A percentile compares a stretch with the other conserved stretches of the same genome.
phyloP scores from a whole-genome alignment of 352 stramenopile species.

The Phytophthora multivora region DNA sequence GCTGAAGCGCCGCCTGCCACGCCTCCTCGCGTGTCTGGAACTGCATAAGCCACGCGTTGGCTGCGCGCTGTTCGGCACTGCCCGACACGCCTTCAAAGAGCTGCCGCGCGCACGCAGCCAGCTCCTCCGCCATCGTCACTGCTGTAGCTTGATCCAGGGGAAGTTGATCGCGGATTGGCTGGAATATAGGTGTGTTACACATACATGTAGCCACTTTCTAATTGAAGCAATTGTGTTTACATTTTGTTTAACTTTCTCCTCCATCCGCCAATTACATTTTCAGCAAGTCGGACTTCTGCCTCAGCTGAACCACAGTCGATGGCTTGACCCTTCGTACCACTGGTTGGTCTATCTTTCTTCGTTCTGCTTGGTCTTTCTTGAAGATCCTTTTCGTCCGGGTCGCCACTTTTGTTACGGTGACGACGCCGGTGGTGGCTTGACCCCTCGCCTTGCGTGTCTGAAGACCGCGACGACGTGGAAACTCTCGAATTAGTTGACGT shows the following conservation, averaged over 20 bases:
- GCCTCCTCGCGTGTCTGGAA: constrained; percentile 64
- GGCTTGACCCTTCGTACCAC: background rate
- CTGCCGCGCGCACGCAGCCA: constrained; percentile 57
- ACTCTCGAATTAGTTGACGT: constrained; percentile 1
- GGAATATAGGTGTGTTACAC: background rate
- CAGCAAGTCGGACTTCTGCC: constrained; percentile 20
- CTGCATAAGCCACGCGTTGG: constrained; percentile 75
- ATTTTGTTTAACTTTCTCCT: no score
- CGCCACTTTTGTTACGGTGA: constrained; percentile 18
- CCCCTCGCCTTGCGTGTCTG: constrained; percentile 1
- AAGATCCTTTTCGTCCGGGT: constrained; percentile 21
- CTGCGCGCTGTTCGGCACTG: constrained; percentile 52
- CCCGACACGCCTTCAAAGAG: constrained; percentile 71
- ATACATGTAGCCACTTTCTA: constrained; percentile 2
- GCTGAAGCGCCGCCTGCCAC: constrained; percentile 59
- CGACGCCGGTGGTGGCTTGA: constrained; percentile 4
- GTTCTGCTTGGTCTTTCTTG: constrained; percentile 8
- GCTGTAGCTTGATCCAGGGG: background rate
- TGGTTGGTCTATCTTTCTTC: constrained; percentile 29
- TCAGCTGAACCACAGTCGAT: constrained; percentile 2
- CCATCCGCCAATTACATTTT: no score
- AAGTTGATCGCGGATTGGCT: constrained; percentile 8
- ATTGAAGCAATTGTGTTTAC: no score
- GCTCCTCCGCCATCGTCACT: constrained; percentile 51
- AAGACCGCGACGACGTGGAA: constrained; percentile 14